Evolutionary conservation across 768 basidiomycete species (phyloP).

Genomic region (Neoboletus magnificus): DNA sequence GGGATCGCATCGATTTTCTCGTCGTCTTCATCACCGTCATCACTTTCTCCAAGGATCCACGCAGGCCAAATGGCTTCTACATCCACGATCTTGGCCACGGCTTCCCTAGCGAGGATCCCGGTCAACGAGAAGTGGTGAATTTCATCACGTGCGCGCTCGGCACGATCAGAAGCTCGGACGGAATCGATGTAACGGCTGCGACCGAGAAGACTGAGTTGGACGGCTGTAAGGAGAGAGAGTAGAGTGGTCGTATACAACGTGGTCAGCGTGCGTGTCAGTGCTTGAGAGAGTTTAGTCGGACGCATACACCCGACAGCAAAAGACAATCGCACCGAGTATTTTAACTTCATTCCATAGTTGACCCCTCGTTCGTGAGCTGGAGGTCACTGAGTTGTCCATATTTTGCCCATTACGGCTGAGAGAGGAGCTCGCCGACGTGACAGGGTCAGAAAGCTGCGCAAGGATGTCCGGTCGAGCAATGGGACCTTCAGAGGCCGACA

Average conservation of each 20-base stretch:
- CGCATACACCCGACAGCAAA: neutral
- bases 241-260: constrained; percentile 84
- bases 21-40: constrained; percentile 27
- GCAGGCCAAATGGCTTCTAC: constrained; percentile 23
- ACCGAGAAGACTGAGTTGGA: constrained; percentile 84
- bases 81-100: constrained; percentile 25
- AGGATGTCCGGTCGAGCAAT: constrained; percentile 6
- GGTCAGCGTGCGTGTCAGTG: constrained; percentile 84
- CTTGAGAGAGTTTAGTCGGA: constrained; percentile 37
- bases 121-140: constrained; percentile 32
- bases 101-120: constrained; percentile 24
- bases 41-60: constrained; percentile 22
- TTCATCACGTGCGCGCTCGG: constrained; percentile 48
- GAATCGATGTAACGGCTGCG: constrained; percentile 76
- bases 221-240: constrained; percentile 78
- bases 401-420: constrained; percentile 21
- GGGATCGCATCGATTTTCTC: constrained; percentile 38
- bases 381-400: constrained; percentile 2
- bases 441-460: constrained; percentile 39
- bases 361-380: constrained; percentile 53
- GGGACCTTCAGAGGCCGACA: constrained; percentile 22
- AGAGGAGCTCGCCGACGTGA: constrained; percentile 37
- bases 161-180: constrained; percentile 55
- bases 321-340: constrained; percentile 58
- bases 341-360: constrained; percentile 95